Base-by-base conservation (phyloP, 2,329 filamentous ascomycete species). In the Colletotrichum truncatum region DNA sequence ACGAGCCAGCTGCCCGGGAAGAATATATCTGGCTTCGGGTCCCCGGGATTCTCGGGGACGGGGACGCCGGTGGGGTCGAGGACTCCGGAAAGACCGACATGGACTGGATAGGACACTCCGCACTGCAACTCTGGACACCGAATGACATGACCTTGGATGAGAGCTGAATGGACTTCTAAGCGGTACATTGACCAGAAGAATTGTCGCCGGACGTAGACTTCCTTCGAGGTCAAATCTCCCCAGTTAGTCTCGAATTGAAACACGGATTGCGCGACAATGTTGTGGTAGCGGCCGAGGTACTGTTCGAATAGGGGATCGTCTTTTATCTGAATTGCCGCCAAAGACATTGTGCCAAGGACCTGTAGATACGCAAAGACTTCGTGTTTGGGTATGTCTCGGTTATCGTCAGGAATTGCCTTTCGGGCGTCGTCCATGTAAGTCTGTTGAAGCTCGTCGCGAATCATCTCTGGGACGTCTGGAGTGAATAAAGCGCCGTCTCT, bases 141-240 rank as follows among this genome's bases (percentile, higher is more conserved):
- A 1, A 68, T 45, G 23, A 61, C 56, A 4, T 68, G 67, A 3
- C 65, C 81, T 80, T 84, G 87, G 7, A 87, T 83, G 38, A 86
- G 81, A 3, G 83, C 80, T 0, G 82, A 78, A 71, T 83, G 86
- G 3, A 88, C 78, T 60, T 88, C 86, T 2, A 88, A 73, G 8
- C 82, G 85, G 69, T 88, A 88, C 59, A 85, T 85, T 36, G 84
- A 84, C 86, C 86, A 88, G 26, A 68, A 68, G 68, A 82, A 84
- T 79, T 83, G 64, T 3, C 51, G 58, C 6, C 39, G 57, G 8
- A 67, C 67, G 11, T 68, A 66, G 14, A 56, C 52, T 69, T 86
- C 84, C 7, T 84, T 75, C 4, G 77, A 69, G 10, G 76, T 75
- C 7, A 85, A 74, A 11, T 76, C 73, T 4, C 84, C 84, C 85